phyloP scores from a whole-genome alignment of 2,329 filamentous ascomycete genomes.

The Chaetoscypha palmicola region DNA sequence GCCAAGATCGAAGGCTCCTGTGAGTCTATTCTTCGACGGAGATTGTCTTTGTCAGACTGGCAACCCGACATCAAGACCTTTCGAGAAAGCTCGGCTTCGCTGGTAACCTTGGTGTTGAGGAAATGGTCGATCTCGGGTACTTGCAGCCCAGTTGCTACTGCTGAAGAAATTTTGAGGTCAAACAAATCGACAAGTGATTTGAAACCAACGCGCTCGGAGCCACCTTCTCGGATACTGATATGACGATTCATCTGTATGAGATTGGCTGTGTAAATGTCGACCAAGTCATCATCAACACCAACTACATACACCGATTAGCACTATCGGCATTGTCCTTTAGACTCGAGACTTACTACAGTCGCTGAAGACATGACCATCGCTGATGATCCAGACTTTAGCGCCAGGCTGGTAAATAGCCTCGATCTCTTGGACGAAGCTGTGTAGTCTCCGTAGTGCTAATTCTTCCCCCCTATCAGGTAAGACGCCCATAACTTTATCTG shows the following conservation, averaged over 20 bases:
- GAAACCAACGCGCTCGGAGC: slow-evolving; percentile 2
- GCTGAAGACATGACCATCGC: slow-evolving; percentile 6
- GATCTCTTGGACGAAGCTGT: slow-evolving; percentile 1
- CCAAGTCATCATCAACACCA: slow-evolving; percentile 5
- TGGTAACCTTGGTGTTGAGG: slow-evolving; percentile 2
- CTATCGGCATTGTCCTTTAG: no score
- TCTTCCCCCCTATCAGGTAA: slow-evolving; percentile 6
- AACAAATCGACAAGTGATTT: slow-evolving; percentile 6
- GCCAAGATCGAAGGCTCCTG: slow-evolving; percentile 4
- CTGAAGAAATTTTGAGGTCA: slow-evolving; percentile 1
- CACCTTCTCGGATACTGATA: not conserved
- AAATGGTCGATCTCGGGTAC: slow-evolving; percentile 5
- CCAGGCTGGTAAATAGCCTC: slow-evolving; percentile 5
- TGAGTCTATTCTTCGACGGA: slow-evolving; percentile 5
- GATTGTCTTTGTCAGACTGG: slow-evolving; percentile 2
- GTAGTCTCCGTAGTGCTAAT: not conserved
- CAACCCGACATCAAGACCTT: slow-evolving; percentile 5
- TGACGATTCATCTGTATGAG: slow-evolving; percentile 2
- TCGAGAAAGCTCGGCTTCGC: slow-evolving; percentile 5
- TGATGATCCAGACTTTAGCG: slow-evolving; percentile 7
- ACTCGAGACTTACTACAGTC: no score
- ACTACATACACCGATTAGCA: no score
- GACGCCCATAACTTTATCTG: slow-evolving; percentile 5
- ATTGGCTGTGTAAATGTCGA: slow-evolving; percentile 4
- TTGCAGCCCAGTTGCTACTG: not conserved